These are phyloP conservation scores for Backusella mclennaniae DNA, from an alignment of 192 early-diverging fungal species.

Conservation along the genomic window DNA sequence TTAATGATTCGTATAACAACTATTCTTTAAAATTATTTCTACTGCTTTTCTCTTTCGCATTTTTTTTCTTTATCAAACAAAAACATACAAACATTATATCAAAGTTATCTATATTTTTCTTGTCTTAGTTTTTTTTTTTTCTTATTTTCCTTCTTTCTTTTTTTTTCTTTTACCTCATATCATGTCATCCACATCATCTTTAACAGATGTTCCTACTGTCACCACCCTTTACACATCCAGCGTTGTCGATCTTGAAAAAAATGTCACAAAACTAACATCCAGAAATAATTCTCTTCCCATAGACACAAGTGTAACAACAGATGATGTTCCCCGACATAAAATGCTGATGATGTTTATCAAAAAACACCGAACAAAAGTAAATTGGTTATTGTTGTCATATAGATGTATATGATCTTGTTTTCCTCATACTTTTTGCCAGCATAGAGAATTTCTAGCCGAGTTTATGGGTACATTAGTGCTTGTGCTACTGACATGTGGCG, in stretches of 20 bases:
- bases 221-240: background rate
- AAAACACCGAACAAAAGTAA: background rate
- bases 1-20: background rate
- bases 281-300: background rate
- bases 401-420: background rate
- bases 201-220: background rate
- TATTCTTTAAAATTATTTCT: background rate
- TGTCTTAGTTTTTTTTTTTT: background rate
- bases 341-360: background rate
- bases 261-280: background rate
- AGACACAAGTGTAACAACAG: background rate
- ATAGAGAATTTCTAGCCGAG: constrained; percentile 68
- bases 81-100: background rate
- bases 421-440: background rate
- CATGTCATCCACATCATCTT: constrained; percentile 2
- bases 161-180: background rate
- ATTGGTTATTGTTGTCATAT: too few relatives aligned
- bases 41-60: background rate
- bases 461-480: constrained; percentile 72
- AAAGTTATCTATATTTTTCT: background rate
- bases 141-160: background rate
- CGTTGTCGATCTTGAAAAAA: background rate
- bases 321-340: background rate
- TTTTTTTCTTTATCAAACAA: background rate
- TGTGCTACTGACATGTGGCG: constrained; percentile 65